Evolutionary conservation across 2,329 filamentous ascomycete genomes (phyloP).

Genomic region (Tolypocladium amazonense): DNA sequence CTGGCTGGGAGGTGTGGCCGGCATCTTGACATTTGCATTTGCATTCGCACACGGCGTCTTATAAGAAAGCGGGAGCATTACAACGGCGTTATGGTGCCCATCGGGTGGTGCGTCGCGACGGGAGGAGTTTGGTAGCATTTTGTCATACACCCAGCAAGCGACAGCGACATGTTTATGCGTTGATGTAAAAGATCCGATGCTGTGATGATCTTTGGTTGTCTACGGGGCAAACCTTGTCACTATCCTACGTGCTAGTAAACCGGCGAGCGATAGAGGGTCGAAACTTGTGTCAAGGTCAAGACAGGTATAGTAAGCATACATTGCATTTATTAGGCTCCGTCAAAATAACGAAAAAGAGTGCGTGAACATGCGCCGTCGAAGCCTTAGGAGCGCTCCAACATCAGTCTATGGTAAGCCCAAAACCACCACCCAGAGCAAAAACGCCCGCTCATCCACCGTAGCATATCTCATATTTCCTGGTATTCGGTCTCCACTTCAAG

Average conservation of each 20-base stretch:
- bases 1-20: neutral
- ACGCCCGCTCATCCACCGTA: slow-evolving; percentile 11
- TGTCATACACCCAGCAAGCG: neutral
- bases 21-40: neutral
- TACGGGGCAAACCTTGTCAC: neutral
- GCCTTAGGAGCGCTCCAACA: neutral
- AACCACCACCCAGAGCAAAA: slow-evolving; percentile 11
- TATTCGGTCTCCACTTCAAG: neutral
- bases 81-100: neutral
- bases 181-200: no score
- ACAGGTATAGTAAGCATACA: neutral
- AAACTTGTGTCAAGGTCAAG: no score
- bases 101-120: neutral
- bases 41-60: neutral
- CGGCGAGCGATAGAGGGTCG: no score
- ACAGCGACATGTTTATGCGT: neutral
- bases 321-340: neutral
- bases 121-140: neutral
- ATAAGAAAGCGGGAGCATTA: neutral
- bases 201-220: neutral
- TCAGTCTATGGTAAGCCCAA: neutral
- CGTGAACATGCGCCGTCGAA: neutral
- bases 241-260: no score
- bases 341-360: neutral
- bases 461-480: neutral